Evolutionary conservation across 768 basidiomycete genomes (phyloP), one percentile per base, ranked within the genome.

Genomic region (Strobilomyces dryophilus): DNA sequence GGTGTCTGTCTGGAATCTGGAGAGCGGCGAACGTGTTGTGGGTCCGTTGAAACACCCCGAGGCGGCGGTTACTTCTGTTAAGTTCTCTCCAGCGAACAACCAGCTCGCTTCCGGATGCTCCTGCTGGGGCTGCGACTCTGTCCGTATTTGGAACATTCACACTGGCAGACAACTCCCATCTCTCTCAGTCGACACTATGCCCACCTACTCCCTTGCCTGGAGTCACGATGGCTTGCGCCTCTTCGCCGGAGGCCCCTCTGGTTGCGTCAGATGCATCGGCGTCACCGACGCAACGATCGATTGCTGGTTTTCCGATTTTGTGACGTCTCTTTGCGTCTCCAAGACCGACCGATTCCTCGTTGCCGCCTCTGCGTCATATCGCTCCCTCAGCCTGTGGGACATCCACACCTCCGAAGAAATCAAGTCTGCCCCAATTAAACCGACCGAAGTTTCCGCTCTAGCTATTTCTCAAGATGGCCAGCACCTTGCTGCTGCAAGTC

Each of bases 371-470:
- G 29, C 40, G 8, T 47, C 51, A 9, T 37, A 37, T 5, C 34
- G 50, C 10, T 43, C 52, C 6, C n/a, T 60, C 26, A 37, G 27
- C 44, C 1, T 60, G 29, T 60, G 55, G 58, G 52, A 54, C 39
- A 32, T 36, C 31, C 1, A 47, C 29, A 45, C 49, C 5, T 32
- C 26, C 14, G 21, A 50, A 27, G 26, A 14, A 3, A 48, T 57
- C 6, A 26, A 14, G 12, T 12, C 45, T 12, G 45, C 21, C 32
- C 15, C 41, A 34, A 4, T 20, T 34, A 37, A 20, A 21, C 14
- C 36, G 14, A 42, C 29, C 21, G 57, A 59, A 41, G 42, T 41
- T 15, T 24, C 39, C 3, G 17, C 52, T 26, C 21, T 51, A 8
- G 48, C 49, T 4, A 40, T 53, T 10, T 59, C 58, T 0, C 52